These are phyloP conservation scores for Neospermospora avenae DNA, from an alignment of 2,329 filamentous ascomycete genomes.

Conservation along the genomic window DNA sequence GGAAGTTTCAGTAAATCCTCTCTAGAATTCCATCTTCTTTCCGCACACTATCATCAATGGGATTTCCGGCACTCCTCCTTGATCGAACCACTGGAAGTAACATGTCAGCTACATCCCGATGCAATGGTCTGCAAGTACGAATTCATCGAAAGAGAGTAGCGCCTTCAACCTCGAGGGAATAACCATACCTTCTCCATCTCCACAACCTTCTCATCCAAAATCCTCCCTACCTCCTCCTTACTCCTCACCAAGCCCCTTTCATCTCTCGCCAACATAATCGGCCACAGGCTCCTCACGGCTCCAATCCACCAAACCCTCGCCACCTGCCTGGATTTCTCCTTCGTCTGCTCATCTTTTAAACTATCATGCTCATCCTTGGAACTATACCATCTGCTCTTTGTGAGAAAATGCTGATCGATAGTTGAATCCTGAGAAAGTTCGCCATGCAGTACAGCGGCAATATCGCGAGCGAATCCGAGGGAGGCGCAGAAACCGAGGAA, in stretches of 20 bases:
- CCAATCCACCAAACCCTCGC: constrained; percentile 3
- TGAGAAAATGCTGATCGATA: neutral
- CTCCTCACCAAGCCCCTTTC: neutral
- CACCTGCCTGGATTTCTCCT: neutral
- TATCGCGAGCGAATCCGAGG: neutral
- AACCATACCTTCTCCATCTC: neutral
- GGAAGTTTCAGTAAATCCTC: neutral
- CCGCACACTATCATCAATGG: neutral
- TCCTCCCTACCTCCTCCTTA: neutral
- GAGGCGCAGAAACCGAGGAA: neutral
- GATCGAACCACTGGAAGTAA: neutral
- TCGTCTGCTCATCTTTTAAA: neutral
- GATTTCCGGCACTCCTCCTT: neutral
- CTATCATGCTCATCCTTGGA: neutral
- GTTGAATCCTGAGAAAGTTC: neutral
- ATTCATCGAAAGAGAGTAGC: no score
- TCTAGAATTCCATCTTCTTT: neutral
- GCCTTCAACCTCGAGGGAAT: neutral
- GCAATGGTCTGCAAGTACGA: neutral
- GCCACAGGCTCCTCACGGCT: neutral
- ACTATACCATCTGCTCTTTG: neutral
- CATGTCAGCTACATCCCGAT: neutral
- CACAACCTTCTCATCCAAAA: neutral
- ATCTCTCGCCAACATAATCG: neutral
- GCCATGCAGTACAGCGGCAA: neutral